Conservation (phyloP, 2,329 filamentous ascomycete species). For the Coleophoma crateriformis region DNA sequence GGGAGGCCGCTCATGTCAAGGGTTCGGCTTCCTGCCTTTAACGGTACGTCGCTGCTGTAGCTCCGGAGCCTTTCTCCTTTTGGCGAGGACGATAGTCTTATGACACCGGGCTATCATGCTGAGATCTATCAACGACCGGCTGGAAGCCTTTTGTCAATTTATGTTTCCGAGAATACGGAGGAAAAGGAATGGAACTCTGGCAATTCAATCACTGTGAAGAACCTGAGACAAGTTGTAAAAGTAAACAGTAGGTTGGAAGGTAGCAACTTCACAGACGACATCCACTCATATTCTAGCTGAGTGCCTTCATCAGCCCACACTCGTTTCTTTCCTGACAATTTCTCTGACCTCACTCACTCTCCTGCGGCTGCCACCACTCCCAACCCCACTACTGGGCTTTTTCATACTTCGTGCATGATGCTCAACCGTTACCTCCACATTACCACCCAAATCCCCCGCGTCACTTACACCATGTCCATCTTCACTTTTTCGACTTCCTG, state of each 20-base stretch:
- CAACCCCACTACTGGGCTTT: not conserved
- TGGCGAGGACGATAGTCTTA: not conserved
- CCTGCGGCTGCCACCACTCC: not conserved
- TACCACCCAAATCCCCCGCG: not conserved
- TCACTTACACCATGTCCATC: not conserved
- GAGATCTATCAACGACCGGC: not conserved
- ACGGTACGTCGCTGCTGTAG: too few species aligned
- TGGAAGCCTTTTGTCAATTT: not conserved
- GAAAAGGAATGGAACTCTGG: not conserved
- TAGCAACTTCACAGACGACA: too few species aligned
- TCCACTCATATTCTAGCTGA: too few species aligned
- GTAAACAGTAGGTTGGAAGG: too few species aligned
- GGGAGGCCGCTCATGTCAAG: too few species aligned
- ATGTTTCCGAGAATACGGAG: not conserved
- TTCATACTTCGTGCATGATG: not conserved
- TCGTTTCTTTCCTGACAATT: too few species aligned
- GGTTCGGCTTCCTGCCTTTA: too few species aligned
- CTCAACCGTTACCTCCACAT: not conserved
- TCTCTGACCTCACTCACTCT: not conserved
- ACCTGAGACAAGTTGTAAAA: too few species aligned
- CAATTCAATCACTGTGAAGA: too few species aligned
- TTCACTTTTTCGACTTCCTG: not conserved
- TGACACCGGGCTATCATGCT: not conserved
- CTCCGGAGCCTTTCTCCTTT: too few species aligned
- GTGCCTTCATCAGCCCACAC: not conserved